These are phyloP conservation scores for Chernovozyma sophiae-reginae DNA, from an alignment of 1,139 yeast species.

Conservation along the genomic window DNA sequence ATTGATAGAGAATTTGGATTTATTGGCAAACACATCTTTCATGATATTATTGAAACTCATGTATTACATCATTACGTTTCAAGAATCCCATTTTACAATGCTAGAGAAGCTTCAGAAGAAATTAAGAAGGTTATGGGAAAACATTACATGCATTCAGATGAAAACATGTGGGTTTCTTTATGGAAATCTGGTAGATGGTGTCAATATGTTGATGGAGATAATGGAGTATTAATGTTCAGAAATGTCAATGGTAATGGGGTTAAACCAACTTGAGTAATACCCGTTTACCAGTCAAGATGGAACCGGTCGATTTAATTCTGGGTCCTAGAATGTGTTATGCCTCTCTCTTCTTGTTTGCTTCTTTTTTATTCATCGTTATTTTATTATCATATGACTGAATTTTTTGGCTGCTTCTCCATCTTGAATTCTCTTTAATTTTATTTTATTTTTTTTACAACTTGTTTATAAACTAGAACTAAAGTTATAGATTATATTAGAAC, in stretches of 20 bases:
- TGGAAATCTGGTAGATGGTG: conserved; percentile 56
- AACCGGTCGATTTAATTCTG: too few species aligned
- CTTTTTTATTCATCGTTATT: too few species aligned
- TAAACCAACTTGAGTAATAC: conserved; percentile 9
- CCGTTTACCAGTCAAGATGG: background rate
- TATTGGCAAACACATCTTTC: conserved; percentile 54
- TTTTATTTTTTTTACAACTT: too few species aligned
- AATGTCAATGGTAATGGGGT: conserved; percentile 49
- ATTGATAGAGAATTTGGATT: conserved; percentile 62
- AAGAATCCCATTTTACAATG: conserved; percentile 61
- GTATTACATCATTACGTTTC: conserved; percentile 61
- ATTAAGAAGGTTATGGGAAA: conserved; percentile 59
- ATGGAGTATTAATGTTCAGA: conserved; percentile 60
- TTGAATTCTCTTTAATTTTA: too few species aligned
- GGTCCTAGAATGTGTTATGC: background rate
- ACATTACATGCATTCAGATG: conserved; percentile 50
- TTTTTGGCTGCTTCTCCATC: too few species aligned
- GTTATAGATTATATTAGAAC: background rate
- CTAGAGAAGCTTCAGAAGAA: conserved; percentile 56
- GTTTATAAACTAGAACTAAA: background rate
- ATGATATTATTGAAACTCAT: conserved; percentile 62
- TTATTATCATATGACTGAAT: too few species aligned
- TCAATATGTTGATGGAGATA: conserved; percentile 58
- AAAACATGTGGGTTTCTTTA: conserved; percentile 54
- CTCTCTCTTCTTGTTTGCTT: background rate